Evolutionary conservation across 2,329 filamentous ascomycete species (phyloP), one percentile per base, ranked within the genome.

Genomic region (Incumbomyces lentus): DNA sequence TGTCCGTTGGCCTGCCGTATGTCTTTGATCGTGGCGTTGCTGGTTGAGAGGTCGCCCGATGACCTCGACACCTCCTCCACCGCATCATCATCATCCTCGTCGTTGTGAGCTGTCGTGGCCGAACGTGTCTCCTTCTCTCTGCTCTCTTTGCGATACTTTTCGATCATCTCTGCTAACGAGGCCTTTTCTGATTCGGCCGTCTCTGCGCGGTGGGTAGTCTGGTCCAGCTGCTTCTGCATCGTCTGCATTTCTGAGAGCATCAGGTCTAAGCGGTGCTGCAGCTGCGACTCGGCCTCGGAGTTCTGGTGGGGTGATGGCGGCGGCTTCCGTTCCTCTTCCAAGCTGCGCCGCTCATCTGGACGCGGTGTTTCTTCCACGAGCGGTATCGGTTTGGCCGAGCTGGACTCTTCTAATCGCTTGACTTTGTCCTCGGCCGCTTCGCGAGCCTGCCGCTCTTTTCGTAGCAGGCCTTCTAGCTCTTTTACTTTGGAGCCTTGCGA

Each of bases 141-240:
- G 31, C 64, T 64, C 51, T 88, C 81, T 56, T 72, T 74, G 44
- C 88, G 79, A 47, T 95, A 83, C 54, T 83, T 82, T 56, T 86
- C 73, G 11, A 95, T 81, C 86, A 96, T 92, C 60, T 95, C 86
- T 1, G 84, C 82, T 37, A 98, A 68, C 1, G 82, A 83, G 46
- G 82, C 79, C 38, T 82, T 78, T 57, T 95, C 88, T 7, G 76
- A 69, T 62, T 96, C 90, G 2, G 88, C 89, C 49, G 71, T 75
- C 62, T 95, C 84, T 7, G 88, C 88, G 26, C 86, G 80, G 47
- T 77, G 70, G 58, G 82, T 82, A 68, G 86, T 95, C 6, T 73
- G 68, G 45, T 92, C 82, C 61, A 95, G 81, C 61, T 93, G 83
- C 51, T 81, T 73, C 64, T 82, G 85, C 70, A 95, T 79, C 48